Base-by-base conservation (phyloP, 1,139 yeast genomes). In the Geotrichum klebahnii region DNA sequence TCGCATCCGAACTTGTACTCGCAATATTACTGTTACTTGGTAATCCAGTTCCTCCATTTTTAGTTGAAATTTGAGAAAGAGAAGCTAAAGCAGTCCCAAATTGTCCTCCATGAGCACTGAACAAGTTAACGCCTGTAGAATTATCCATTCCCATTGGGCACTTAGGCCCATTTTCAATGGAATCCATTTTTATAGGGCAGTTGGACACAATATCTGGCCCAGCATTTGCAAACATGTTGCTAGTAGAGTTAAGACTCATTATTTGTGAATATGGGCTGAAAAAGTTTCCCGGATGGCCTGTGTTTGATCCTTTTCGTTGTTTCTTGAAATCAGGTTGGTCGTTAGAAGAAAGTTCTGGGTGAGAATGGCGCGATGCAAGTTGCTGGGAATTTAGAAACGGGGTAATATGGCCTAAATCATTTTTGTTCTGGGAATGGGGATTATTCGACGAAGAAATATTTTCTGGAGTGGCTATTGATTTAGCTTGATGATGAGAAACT, bases 101-200 rank as follows among this genome's bases (percentile, higher is more conserved):
- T 5, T 32, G 23, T 3, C 47, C 46, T 14, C 51, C 51, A 28
- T 22, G n/a, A 2, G 50, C 12, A n/a, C 46, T 42, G 23, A 47
- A 47, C 3, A 48, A 34, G 4, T 36, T 41, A 10, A 34, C 50
- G 14, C 43, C 40, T 2, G 46, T 28, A 10, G 43, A 24, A 3
- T 32, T 32, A 14, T 42, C 47, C 39, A 48, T 36, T 12, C 29
- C 35, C 12, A 48, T 45, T 1, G 51, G 51, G 41, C 51, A 48
- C 22, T 48, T 48, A 20, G 47, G 28, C 10, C 39, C 47, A 12
- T 26, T 34, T 16, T 42, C 47, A 19, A 29, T 23, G 17, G 24
- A 34, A 12, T 48, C 51, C 39, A 48, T 37, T 19, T 48, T 48
- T 20, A 48, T 19, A 1, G 51, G 51, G 14, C 51, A 48, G 26